Percentiles rank a stretch among this genome's conserved stretches.
These are phyloP conservation scores for Candida pseudoviswanathii DNA, from an alignment of 1,139 yeast species.

Conservation along the genomic window DNA sequence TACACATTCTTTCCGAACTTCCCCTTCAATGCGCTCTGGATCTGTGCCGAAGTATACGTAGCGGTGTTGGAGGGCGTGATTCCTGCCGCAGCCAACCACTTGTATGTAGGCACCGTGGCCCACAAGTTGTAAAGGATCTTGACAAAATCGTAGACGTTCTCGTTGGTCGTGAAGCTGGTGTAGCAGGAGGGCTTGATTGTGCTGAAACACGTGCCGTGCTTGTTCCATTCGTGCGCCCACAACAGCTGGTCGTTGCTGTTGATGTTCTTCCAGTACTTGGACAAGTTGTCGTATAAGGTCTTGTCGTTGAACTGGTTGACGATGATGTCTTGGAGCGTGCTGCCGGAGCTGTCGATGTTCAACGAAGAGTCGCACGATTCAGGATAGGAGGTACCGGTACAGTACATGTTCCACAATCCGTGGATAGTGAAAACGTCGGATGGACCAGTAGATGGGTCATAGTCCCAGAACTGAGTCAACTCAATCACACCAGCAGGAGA, in stretches of 20 bases:
- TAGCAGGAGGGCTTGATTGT: slow-evolving; percentile 78
- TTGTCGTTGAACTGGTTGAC: slow-evolving; percentile 47
- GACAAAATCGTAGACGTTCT: slow-evolving; percentile 79
- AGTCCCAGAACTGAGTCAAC: slow-evolving; percentile 95
- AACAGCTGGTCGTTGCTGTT: slow-evolving; percentile 69
- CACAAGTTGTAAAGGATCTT: slow-evolving; percentile 64
- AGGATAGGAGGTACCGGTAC: slow-evolving; percentile 42
- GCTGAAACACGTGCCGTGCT: slow-evolving; percentile 90
- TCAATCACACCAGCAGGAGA: slow-evolving; percentile 76
- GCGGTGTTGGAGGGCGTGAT: slow-evolving; percentile 62
- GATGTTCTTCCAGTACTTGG: slow-evolving; percentile 70
- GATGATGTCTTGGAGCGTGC: slow-evolving; percentile 55
- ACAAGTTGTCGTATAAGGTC: slow-evolving; percentile 60
- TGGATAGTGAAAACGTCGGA: slow-evolving; percentile 77
- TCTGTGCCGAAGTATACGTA: slow-evolving; percentile 65
- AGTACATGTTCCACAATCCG: slow-evolving; percentile 51
- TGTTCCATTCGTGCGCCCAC: slow-evolving; percentile 93
- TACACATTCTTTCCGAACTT: slow-evolving; percentile 64
- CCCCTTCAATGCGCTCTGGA: slow-evolving; percentile 59
- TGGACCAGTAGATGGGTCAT: slow-evolving; percentile 79
- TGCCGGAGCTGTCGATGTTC: slow-evolving; percentile 36
- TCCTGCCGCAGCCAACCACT: slow-evolving; percentile 66
- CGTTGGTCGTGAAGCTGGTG: slow-evolving; percentile 26
- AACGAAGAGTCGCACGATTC: slow-evolving; percentile 70
- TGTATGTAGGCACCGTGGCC: slow-evolving; percentile 65